Evolutionary conservation across 176 grass and related monocot species (phyloP).

Genomic region (Metroxylon sagu): DNA sequence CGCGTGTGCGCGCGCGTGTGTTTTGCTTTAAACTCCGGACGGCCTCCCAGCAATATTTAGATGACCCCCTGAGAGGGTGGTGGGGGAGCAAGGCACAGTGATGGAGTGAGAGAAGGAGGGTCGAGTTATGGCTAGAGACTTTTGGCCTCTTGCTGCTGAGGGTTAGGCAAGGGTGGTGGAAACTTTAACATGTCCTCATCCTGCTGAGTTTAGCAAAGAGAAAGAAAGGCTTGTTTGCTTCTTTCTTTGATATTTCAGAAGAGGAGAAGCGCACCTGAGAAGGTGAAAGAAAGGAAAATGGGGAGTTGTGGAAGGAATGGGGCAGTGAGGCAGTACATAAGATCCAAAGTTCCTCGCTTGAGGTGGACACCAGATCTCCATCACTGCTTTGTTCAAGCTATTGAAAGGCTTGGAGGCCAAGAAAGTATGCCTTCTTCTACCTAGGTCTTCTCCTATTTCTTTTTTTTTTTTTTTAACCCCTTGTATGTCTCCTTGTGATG

Average conservation of each 20-base stretch:
- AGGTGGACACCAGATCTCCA: conserved; percentile 89
- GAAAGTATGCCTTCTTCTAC: conserved; percentile 38
- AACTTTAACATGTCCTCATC: too few species aligned
- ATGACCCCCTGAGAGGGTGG: not conserved
- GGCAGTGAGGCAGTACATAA: conserved; percentile 65
- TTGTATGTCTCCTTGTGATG: not conserved
- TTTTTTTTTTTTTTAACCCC: not conserved
- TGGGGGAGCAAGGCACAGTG: too few species aligned
- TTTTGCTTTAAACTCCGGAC: conserved; percentile 39
- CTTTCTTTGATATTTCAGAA: too few species aligned
- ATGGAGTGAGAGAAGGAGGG: too few species aligned
- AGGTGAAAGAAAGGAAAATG: conserved; percentile 9
- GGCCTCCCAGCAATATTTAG: conserved; percentile 35
- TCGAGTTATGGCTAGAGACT: too few species aligned
- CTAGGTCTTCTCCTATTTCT: not conserved
- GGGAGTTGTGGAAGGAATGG: conserved; percentile 35
- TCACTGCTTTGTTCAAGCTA: conserved; percentile 60
- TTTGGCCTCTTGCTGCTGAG: too few species aligned
- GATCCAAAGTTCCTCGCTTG: conserved; percentile 64
- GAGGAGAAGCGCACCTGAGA: too few species aligned
- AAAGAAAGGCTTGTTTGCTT: too few species aligned
- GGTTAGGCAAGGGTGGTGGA: too few species aligned
- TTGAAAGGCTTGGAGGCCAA: conserved; percentile 67
- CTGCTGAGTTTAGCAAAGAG: too few species aligned
- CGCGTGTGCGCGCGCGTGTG: too few species aligned